Evolutionary conservation across 1,139 yeast genomes (phyloP).

Genomic region (Kodamaea derodonti): DNA sequence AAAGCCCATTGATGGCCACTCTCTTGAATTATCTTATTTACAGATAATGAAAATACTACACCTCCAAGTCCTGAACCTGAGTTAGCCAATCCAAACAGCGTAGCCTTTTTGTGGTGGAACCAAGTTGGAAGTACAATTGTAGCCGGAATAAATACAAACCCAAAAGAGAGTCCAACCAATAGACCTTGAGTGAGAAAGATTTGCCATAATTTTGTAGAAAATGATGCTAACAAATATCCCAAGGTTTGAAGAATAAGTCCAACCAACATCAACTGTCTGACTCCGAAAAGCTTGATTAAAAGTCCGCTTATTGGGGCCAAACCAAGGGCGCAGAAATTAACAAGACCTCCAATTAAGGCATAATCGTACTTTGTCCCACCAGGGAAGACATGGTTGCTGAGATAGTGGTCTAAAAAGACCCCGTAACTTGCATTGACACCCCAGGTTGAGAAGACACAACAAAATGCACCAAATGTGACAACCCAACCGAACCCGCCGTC

Average conservation of each 20-base stretch:
- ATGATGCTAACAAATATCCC: slow-evolving; percentile 63
- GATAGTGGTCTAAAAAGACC: slow-evolving; percentile 58
- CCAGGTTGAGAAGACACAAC: slow-evolving; percentile 58
- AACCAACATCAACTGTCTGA: slow-evolving; percentile 29
- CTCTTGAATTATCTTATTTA: slow-evolving; percentile 43
- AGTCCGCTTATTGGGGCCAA: slow-evolving; percentile 51
- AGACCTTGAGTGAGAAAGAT: slow-evolving; percentile 69
- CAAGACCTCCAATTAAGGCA: slow-evolving; percentile 69
- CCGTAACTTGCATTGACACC: slow-evolving; percentile 72
- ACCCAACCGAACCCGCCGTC: slow-evolving; percentile 77
- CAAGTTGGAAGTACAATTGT: slow-evolving; percentile 57
- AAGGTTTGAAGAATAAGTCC: slow-evolving; percentile 53
- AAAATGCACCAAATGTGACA: slow-evolving; percentile 49
- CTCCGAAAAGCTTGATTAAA: slow-evolving; percentile 31
- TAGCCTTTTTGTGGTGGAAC: slow-evolving; percentile 54
- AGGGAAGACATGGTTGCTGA: slow-evolving; percentile 41
- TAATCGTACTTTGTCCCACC: slow-evolving; percentile 59
- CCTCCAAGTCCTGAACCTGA: slow-evolving; percentile 65
- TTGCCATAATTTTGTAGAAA: slow-evolving; percentile 58
- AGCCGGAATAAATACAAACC: slow-evolving; percentile 58
- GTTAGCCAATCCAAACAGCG: slow-evolving; percentile 58
- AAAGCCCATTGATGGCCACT: slow-evolving; percentile 65
- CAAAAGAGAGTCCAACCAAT: slow-evolving; percentile 57
- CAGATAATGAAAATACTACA: slow-evolving; percentile 46
- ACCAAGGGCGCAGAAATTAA: slow-evolving; percentile 54